Base-by-base conservation (phyloP, 2,329 filamentous ascomycete genomes). In the Ophiostoma montium region DNA sequence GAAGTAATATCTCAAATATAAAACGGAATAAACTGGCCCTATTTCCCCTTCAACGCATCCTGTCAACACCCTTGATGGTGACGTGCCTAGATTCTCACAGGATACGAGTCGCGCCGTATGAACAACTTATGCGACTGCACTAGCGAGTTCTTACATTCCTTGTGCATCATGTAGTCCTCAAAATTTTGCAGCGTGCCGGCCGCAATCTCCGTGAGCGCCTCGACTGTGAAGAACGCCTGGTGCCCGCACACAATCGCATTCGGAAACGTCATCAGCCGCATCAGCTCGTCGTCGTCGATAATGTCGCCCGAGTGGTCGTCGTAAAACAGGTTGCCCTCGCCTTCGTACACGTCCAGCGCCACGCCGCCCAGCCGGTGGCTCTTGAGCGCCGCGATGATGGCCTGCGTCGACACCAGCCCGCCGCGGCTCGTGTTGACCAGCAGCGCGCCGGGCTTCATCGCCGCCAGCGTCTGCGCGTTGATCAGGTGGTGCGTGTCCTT, bases 361-460 rank as follows among this genome's bases (percentile, higher is more conserved):
- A 82, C 65, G 1, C 76, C 79, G 8, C 77, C 76, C 2, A 84
- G 65, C 21, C 70, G 70, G n/a, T 68, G 68, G 35, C 60, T 67
- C 65, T 84, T 83, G 52, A 84, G 69, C 12, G 76, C 74, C 19
- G 69, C 63, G 49, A 82, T 75, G 50, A 81, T 71, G 11, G 77
- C 73, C 30, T 64, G 63, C 0, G 78, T 80, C 58, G 82, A 67
- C 52, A 85, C 68, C 48, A 85, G 64, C 2, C 73, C 78, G 18
- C 81, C 82, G 2, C 82, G 74, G 3, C 79, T 82, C 0, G 80
- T 85, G 62, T 85, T 83, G 55, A 85, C 69, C 31, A 85, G 63
- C 61, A 83, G 66, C 0, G 73, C 78, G 1, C 72, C 76, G 8
- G 62, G 60, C 62, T 82, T 81, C 69, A 83, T 78, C 54, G 65